Conservation (phyloP, 2,329 filamentous ascomycete species). For the Aspergillus quadricinctus region DNA sequence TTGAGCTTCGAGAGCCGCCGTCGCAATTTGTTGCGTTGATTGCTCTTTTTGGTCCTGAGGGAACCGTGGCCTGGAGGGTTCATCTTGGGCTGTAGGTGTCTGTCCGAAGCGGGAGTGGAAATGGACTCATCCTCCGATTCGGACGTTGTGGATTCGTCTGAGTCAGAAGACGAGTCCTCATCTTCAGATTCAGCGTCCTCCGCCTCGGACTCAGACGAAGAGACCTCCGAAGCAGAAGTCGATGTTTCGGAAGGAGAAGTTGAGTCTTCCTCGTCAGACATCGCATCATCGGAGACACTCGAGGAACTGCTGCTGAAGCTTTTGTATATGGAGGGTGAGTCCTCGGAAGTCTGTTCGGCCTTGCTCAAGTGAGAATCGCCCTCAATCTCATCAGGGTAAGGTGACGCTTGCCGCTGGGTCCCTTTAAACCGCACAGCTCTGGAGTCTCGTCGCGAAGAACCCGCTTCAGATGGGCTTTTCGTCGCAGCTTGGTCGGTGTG, state of each 20-base stretch:
- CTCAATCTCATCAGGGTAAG: constrained; percentile 6
- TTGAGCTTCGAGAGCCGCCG: constrained; percentile 52
- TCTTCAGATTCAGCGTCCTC: constrained; percentile 25
- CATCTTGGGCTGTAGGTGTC: constrained; percentile 11
- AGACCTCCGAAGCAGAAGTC: constrained; percentile 35
- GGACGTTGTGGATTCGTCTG: constrained; percentile 23
- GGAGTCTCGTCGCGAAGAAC: constrained; percentile 23
- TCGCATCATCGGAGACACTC: constrained; percentile 20
- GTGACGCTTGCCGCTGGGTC: constrained; percentile 9
- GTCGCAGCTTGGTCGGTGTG: constrained; percentile 5
- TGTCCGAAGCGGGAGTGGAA: constrained; percentile 9
- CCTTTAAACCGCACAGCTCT: constrained; percentile 34
- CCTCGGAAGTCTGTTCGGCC: constrained; percentile 11
- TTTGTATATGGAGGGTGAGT: constrained; percentile 10
- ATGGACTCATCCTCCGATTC: constrained; percentile 33
- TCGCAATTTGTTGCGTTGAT: constrained; percentile 49
- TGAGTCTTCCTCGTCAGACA: constrained; percentile 18
- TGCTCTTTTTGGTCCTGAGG: constrained; percentile 50
- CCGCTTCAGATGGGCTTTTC: constrained; percentile 17
- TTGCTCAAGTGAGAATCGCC: constrained; percentile 11
- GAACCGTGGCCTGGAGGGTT: constrained; percentile 49
- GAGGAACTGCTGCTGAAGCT: constrained; percentile 25
- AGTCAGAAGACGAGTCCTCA: constrained; percentile 18
- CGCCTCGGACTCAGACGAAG: constrained; percentile 25
- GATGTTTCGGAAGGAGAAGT: constrained; percentile 26